These are phyloP conservation scores for Globisporangium radiosum DNA, from an alignment of 352 stramenopile species.

Conservation along the genomic window DNA sequence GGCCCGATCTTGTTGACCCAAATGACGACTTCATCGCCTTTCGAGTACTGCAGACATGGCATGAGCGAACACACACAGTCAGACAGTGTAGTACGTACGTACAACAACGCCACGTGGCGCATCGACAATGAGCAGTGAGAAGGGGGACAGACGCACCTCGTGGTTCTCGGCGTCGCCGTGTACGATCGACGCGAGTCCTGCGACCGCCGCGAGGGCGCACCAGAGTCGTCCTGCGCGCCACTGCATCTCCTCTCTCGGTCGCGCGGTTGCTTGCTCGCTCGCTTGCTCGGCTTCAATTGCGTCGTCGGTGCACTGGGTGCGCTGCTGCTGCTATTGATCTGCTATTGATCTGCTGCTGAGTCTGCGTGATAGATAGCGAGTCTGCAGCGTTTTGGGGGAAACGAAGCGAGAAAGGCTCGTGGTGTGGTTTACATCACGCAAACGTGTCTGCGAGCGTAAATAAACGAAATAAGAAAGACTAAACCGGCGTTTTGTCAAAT, in stretches of 20 bases:
- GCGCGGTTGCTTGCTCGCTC: neutral
- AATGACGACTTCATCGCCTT: conserved; percentile 81
- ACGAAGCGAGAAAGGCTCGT: no score
- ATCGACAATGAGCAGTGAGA: neutral
- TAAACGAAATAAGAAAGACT: no score
- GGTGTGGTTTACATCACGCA: no score
- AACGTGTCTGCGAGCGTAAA: no score
- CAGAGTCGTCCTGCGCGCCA: neutral
- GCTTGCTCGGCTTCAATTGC: neutral
- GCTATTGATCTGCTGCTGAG: no score
- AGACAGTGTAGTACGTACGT: neutral
- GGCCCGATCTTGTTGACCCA: conserved; percentile 98
- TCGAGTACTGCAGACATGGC: conserved; percentile 38
- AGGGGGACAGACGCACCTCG: conserved; percentile 22
- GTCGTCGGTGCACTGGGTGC: neutral
- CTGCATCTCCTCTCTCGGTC: neutral
- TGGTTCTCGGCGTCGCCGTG: conserved; percentile 50
- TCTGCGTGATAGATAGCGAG: no score
- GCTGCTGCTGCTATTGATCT: no score
- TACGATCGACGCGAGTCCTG: conserved; percentile 9
- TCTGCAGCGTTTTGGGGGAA: no score
- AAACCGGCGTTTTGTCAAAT: no score
- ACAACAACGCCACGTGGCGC: neutral
- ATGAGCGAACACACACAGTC: neutral
- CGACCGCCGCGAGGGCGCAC: conserved; percentile 16